Evolutionary conservation across 208 protist species (phyloP), one percentile per base, ranked within the genome.

Genomic region (Plasmodiophora brassicae): DNA sequence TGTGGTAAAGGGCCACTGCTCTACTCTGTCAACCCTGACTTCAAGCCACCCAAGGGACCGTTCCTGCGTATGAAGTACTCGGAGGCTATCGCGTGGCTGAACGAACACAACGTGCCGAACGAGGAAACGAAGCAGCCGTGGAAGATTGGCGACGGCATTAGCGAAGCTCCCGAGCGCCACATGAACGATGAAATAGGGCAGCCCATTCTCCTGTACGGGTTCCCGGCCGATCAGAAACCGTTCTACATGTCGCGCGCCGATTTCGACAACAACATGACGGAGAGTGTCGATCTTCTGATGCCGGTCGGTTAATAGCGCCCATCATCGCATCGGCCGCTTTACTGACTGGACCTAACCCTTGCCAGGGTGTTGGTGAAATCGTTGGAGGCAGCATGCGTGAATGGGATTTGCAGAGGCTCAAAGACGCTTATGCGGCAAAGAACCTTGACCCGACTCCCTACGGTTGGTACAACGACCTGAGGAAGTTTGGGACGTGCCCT

Each of bases 381-480:
- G 95, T 99, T 20, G 98, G 98, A 57, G 98, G 98, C 20, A 97
- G 95, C 22, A 99, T 99, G 97, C 93, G 98, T 94, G 97, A 98
- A 90, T 95, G 92, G 86, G 86, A 95, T 72, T 95, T 96, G 84
- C 93, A 98, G 0, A 94, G 98, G 90, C 93, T 99, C 1, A 91
- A 98, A 84, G 89, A 92, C 0, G 96, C 92, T 14, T 99, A 98
- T 92, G 92, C 94, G 84, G 91, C 91, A n/a, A 95, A 98, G 89
- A 94, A 92, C n/a, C 92, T 99, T 14, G 95, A 98, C 89, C 93
- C 96, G 46, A 92, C 91, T 22, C 88, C 93, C 28, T 99, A 99
- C 93, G 99, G 99, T 93, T 99, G 98, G 97, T 98, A 94, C 92
- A 98, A 94, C 10, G 97, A 99, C 87, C 96, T 98, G 93, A 94